These are phyloP conservation scores for Suillus weaverae DNA, from an alignment of 768 basidiomycete genomes.

Conservation along the genomic window DNA sequence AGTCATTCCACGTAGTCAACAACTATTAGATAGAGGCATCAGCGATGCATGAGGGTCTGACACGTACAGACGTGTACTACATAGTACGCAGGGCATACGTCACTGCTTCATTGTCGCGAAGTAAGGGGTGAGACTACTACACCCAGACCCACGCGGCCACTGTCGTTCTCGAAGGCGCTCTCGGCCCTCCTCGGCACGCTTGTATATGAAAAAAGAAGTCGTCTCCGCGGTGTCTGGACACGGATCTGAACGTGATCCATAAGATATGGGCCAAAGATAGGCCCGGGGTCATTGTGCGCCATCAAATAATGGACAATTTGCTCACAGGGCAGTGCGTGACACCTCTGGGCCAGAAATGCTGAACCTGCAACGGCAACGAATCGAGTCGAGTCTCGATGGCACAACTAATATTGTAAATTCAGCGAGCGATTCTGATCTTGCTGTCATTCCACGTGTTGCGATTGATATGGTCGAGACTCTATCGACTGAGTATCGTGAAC, in stretches of 20 bases:
- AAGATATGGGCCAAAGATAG: background rate
- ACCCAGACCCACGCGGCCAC: too few species aligned
- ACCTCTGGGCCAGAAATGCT: background rate
- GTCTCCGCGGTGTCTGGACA: background rate
- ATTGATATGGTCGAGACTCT: background rate
- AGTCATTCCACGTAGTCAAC: background rate
- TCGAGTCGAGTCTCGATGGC: background rate
- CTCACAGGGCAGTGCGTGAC: background rate
- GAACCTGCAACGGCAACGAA: background rate
- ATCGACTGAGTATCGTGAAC: background rate
- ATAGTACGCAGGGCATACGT: background rate
- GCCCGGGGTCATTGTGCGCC: background rate
- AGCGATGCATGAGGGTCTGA: background rate
- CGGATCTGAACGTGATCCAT: background rate
- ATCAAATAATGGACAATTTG: background rate
- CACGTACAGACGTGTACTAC: background rate
- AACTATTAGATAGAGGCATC: background rate
- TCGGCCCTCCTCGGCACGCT: background rate
- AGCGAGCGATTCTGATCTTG: background rate
- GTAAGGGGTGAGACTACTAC: background rate
- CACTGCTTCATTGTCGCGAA: background rate
- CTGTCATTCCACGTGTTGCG: background rate
- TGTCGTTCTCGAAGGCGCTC: background rate
- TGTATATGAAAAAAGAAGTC: background rate
- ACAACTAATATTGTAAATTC: background rate